phyloP scores from a whole-genome alignment of 352 stramenopile species.

The Peronosclerospora sorghi region DNA sequence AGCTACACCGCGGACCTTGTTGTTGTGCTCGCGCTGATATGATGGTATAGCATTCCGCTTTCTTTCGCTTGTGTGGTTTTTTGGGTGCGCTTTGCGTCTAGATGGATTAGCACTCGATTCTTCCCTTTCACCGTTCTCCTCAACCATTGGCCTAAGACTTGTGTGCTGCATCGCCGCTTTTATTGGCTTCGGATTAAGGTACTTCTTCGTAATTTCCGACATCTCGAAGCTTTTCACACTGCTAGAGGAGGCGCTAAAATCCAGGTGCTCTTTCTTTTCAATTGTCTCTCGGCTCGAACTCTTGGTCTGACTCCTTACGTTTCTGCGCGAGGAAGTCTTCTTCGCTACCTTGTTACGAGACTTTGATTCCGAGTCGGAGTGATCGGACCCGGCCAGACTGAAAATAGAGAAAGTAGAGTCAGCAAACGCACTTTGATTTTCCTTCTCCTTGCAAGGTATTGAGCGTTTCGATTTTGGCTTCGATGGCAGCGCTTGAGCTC shows the following conservation, averaged over 20 bases:
- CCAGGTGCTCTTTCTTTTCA: conserved; percentile 27
- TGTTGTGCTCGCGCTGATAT: conserved; percentile 6
- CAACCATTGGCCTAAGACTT: conserved; percentile 16
- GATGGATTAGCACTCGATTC: conserved; percentile 8
- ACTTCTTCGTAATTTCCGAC: conserved; percentile 31
- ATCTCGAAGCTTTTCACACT: conserved; percentile 23
- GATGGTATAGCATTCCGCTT: conserved; percentile 5
- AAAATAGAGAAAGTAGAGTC: conserved; percentile 35
- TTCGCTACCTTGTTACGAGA: conserved; percentile 4
- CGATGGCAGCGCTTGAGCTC: conserved; percentile 2
- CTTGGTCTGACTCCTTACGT: conserved; percentile 1
- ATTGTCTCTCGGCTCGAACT: conserved; percentile 9
- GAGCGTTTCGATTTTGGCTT: conserved; percentile 10
- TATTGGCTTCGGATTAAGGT: conserved; percentile 15
- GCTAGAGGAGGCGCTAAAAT: conserved; percentile 28
- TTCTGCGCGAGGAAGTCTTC: conserved; percentile 4
- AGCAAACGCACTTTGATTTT: conserved; percentile 14
- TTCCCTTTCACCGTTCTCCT: conserved; percentile 16
- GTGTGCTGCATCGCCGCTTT: conserved; percentile 15
- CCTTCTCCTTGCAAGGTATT: conserved; percentile 8
- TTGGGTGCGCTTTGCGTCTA: conserved; percentile 11
- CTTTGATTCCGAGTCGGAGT: conserved; percentile 28
- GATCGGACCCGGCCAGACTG: conserved; percentile 25
- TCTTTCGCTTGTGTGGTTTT: conserved; percentile 3
- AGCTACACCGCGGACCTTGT: conserved; percentile 9